Base-by-base conservation (phyloP, 2,329 filamentous ascomycete genomes). In the Macroventuria anomochaeta region DNA sequence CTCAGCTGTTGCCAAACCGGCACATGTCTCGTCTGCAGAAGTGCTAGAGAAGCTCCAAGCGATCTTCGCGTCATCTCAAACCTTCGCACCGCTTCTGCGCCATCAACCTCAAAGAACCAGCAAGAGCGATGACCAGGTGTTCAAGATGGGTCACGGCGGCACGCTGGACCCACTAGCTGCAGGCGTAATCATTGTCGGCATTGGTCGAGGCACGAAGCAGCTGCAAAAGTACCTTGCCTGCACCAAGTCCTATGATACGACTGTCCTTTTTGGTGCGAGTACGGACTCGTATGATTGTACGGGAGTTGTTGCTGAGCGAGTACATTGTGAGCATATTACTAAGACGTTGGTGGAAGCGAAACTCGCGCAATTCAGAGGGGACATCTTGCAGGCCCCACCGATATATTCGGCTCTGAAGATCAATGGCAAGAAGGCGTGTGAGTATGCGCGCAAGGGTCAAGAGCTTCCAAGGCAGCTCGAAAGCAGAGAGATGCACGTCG, bases 341-440 rank as follows among this genome's bases (percentile, higher is more conserved):
- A 44, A 46, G 32, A 55, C 61, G 13, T 13, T 67, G 12, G 60
- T 71, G 1, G 51, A 63, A 33, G 46, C 55, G 7, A 57, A 61
- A 17, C 48, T 72, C 10, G 49, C 23, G 5, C 29, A 25, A 0
- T 70, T 72, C 28, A 52, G 42, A 15, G 69, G 69, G 2, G 61
- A 47, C 1, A 66, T 71, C 21, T 52, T 40, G 28, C 69, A 72
- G 43, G 39, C 52, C 1, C 69, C 69, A 8, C 68, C 68, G 3
- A 29, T 71, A 5, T 72, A 68, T 38, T 71, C 68, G 0, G 69
- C 66, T 1, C 52, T 72, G 11, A 72, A 72, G 28, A 57, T 72
- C 40, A 58, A 70, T 8, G 68, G 69, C 0, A 49, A 63, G 7
- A 72, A 72, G 21, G 68, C 68, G 8, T 70, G 64, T 15, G 67